Conservation (phyloP, 1,284 basidiomycete genomes). For the Ceratobasidium papillatum region DNA sequence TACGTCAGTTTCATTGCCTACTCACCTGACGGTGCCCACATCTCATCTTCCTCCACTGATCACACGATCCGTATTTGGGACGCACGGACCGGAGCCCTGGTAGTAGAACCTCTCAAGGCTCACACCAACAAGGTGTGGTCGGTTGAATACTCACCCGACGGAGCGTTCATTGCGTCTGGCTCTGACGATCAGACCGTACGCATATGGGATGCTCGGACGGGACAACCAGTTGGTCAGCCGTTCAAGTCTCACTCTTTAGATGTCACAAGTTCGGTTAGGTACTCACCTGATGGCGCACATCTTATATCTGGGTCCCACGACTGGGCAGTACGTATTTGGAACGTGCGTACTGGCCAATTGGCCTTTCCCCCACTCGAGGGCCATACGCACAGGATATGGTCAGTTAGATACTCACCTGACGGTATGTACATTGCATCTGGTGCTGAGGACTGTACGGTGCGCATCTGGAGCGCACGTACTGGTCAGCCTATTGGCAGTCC, state of each 20-base stretch:
- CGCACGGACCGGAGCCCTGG: background rate
- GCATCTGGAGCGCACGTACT: background rate
- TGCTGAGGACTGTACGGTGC: background rate
- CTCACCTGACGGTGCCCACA: slow-evolving; percentile 23
- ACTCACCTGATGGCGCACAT: background rate
- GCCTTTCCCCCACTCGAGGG: background rate
- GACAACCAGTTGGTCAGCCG: too few species aligned
- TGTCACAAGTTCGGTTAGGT: background rate
- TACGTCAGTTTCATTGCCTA: slow-evolving; percentile 2
- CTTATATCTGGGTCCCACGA: background rate
- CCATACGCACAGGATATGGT: background rate
- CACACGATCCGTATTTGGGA: background rate
- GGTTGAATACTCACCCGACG: background rate
- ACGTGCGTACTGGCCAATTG: background rate
- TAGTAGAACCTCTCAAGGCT: background rate
- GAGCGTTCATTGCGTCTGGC: background rate
- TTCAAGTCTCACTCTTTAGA: background rate
- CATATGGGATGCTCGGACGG: background rate
- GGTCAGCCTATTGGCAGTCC: background rate
- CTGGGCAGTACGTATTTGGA: background rate
- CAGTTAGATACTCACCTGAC: slow-evolving; percentile 10
- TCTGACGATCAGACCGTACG: background rate
- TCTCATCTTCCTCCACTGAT: slow-evolving; percentile 14
- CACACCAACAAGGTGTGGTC: background rate
- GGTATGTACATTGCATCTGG: background rate